Percentiles rank a stretch among this genome's conserved stretches.
Evolutionary conservation across 768 basidiomycete genomes (phyloP).

Genomic region (Russula vinacea): DNA sequence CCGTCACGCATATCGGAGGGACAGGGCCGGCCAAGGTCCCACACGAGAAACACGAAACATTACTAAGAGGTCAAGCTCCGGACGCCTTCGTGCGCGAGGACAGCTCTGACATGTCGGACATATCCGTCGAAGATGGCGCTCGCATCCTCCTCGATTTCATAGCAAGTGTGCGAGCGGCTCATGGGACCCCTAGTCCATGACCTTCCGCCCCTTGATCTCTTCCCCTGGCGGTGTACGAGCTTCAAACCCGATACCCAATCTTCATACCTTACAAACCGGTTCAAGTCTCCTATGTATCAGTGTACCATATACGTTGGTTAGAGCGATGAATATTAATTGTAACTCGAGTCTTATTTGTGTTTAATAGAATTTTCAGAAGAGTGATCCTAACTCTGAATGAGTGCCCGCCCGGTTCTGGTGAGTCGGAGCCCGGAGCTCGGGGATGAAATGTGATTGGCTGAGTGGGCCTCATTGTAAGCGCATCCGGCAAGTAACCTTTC

Average conservation of each 20-base stretch:
- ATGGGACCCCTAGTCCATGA: slow-evolving; percentile 11
- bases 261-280: slow-evolving; percentile 17
- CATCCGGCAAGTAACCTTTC: no score
- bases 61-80: not conserved
- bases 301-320: slow-evolving; percentile 21
- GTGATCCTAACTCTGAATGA: not conserved
- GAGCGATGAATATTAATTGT: slow-evolving; percentile 12
- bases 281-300: slow-evolving; percentile 7
- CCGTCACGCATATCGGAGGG: not conserved
- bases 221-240: slow-evolving; percentile 5
- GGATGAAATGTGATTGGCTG: not conserved
- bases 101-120: slow-evolving; percentile 18
- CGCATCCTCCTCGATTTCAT: slow-evolving; percentile 24
- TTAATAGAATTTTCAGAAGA: not conserved
- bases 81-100: slow-evolving; percentile 8
- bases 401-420: not conserved
- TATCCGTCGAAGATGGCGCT: slow-evolving; percentile 24
- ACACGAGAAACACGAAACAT: not conserved
- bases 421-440: not conserved
- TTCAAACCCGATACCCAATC: slow-evolving; percentile 15
- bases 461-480: not conserved
- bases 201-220: not conserved
- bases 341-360: not conserved
- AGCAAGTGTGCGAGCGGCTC: slow-evolving; percentile 13
- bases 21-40: not conserved